Conservation (phyloP, 2,329 filamentous ascomycete genomes). For the Aspergillus sojae region DNA sequence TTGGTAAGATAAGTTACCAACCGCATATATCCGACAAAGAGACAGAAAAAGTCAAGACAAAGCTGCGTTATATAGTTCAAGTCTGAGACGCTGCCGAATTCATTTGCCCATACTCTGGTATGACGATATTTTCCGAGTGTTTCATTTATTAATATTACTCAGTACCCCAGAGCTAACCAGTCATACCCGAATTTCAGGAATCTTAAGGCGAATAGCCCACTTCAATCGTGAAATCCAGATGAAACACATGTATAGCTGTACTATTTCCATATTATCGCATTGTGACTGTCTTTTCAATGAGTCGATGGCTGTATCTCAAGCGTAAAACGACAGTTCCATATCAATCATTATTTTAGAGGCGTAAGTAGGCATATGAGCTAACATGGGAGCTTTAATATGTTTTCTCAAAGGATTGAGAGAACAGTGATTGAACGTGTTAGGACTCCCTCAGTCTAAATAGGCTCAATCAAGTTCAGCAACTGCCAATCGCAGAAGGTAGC, state of each 20-base stretch:
- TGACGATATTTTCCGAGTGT: no score
- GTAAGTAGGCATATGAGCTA: not conserved
- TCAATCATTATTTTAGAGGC: not conserved
- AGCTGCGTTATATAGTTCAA: not conserved
- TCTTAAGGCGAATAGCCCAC: no score
- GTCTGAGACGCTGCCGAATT: no score
- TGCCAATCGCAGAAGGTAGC: no score
- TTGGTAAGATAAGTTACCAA: not conserved
- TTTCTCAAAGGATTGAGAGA: not conserved
- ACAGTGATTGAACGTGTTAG: not conserved
- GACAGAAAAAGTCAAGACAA: not conserved
- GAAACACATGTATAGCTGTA: not conserved
- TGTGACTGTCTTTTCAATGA: not conserved
- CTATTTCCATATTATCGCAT: not conserved
- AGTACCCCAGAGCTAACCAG: not conserved
- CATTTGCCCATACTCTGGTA: no score
- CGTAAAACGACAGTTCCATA: not conserved
- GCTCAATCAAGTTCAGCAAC: no score
- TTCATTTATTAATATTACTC: no score
- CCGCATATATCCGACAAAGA: not conserved
- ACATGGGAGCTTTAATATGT: not conserved
- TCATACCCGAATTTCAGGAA: no score
- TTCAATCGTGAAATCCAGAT: not conserved
- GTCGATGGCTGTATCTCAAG: not conserved
- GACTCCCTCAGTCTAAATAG: no score